Evolutionary conservation across 1,284 basidiomycete species (phyloP).

Genomic region (Ceratobasidium theobromae): DNA sequence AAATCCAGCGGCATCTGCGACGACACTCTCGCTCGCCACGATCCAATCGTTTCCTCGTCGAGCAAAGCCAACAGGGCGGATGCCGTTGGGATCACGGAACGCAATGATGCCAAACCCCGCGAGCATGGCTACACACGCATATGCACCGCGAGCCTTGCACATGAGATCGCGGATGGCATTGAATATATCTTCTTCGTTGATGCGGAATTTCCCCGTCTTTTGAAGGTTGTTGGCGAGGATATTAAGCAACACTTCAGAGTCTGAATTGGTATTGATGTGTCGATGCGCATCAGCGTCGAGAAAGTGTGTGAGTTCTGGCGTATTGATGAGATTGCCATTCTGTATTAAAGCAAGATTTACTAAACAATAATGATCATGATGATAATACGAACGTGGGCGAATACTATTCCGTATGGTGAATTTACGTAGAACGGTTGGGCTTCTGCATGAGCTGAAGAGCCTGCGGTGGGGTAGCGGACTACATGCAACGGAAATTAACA

Average conservation of each 20-base stretch:
- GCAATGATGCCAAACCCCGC: slow-evolving; percentile 98
- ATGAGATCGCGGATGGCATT: slow-evolving; percentile 90
- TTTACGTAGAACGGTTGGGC: slow-evolving; percentile 99
- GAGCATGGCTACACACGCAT: slow-evolving; percentile 97
- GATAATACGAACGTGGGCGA: slow-evolving; percentile 79
- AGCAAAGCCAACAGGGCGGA: slow-evolving; percentile 87
- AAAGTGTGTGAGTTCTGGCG: slow-evolving; percentile 78
- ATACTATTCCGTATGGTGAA: slow-evolving; percentile 97
- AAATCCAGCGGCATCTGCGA: slow-evolving; percentile 92
- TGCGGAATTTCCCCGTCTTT: slow-evolving; percentile 98
- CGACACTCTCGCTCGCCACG: slow-evolving; percentile 94
- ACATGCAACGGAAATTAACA: slow-evolving; percentile 21
- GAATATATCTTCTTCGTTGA: slow-evolving; percentile 99
- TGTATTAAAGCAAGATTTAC: slow-evolving; percentile 42
- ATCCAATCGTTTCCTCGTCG: slow-evolving; percentile 82
- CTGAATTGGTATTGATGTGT: slow-evolving; percentile 98
- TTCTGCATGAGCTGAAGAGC: slow-evolving; percentile 96
- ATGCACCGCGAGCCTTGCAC: slow-evolving; percentile 87
- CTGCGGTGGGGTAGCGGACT: slow-evolving; percentile 98
- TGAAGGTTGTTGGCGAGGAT: slow-evolving; percentile 98
- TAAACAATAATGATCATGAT: background rate
- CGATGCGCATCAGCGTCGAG: slow-evolving; percentile 97
- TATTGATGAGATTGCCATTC: slow-evolving; percentile 99
- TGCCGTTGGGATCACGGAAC: slow-evolving; percentile 99
- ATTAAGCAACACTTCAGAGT: slow-evolving; percentile 96